A percentile compares a stretch with the other conserved stretches of the same genome.
These are phyloP conservation scores for Phytophthora aleatoria DNA, from an alignment of 352 stramenopile genomes.

Conservation along the genomic window DNA sequence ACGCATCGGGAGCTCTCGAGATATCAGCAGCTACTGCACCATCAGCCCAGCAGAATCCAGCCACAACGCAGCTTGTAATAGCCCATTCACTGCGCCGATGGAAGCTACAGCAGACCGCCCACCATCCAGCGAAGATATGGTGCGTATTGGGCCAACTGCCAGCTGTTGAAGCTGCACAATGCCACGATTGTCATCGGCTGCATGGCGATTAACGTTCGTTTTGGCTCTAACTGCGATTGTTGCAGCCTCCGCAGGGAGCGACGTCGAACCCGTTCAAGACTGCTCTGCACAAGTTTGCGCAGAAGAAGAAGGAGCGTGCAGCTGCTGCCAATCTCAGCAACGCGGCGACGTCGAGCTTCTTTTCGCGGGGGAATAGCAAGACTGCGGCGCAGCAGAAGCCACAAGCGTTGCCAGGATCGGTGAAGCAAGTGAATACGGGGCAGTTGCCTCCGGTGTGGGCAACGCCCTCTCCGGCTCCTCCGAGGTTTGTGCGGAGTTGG, in stretches of 20 bases:
- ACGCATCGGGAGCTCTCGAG: slow-evolving; percentile 1
- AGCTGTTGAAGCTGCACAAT: slow-evolving; percentile 20
- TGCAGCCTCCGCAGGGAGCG: slow-evolving; percentile 28
- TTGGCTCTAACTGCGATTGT: slow-evolving; percentile 2
- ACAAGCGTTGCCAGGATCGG: slow-evolving; percentile 64
- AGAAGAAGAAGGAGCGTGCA: slow-evolving; percentile 75
- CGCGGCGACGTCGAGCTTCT: slow-evolving; percentile 68
- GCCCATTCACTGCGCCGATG: slow-evolving; percentile 14
- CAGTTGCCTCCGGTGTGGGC: slow-evolving; percentile 83
- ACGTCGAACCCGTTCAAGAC: slow-evolving; percentile 79
- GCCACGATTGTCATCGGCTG: slow-evolving; percentile 9
- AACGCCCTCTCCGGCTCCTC: slow-evolving; percentile 58
- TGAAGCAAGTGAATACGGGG: slow-evolving; percentile 74
- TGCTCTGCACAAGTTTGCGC: slow-evolving; percentile 80
- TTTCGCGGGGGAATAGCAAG: slow-evolving; percentile 50
- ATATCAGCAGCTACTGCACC: slow-evolving; percentile 21
- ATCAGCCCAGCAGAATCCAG: slow-evolving; percentile 18
- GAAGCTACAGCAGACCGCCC: slow-evolving; percentile 21
- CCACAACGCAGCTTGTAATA: neutral
- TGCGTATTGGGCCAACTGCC: slow-evolving; percentile 7
- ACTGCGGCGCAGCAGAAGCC: slow-evolving; percentile 42
- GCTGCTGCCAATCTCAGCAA: slow-evolving; percentile 33
- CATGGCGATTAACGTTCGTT: neutral
- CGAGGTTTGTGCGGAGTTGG: slow-evolving; percentile 30
- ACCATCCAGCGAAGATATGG: slow-evolving; percentile 29